Conservation (phyloP, 306 rosid genomes). For the Biancaea sappan region DNA sequence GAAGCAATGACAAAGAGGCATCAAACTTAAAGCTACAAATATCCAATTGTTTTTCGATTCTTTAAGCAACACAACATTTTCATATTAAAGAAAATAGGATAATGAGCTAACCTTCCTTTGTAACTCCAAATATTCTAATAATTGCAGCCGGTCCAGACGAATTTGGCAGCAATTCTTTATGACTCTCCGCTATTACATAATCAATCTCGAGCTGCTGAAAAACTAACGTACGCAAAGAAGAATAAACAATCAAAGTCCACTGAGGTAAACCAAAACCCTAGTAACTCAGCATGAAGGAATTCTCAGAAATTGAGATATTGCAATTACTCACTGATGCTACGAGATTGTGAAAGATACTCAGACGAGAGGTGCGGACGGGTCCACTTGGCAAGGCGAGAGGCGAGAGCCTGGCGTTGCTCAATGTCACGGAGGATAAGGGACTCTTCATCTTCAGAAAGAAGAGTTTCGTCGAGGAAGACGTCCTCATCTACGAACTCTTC, state of each 20-base stretch:
- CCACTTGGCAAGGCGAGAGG: conserved; percentile 76
- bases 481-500: conserved; percentile 95
- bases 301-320: background rate
- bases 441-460: conserved; percentile 67
- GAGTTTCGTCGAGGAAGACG: conserved; percentile 78
- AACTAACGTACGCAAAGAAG: conserved; percentile 37
- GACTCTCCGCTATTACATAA: conserved; percentile 80
- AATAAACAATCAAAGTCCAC: conserved; percentile 22
- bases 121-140: conserved; percentile 89
- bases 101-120: conserved; percentile 74
- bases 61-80: background rate
- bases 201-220: conserved; percentile 97
- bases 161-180: conserved; percentile 63
- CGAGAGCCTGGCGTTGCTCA: conserved; percentile 76
- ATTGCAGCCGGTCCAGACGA: conserved; percentile 81
- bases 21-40: background rate
- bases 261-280: conserved; percentile 44
- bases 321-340: conserved; percentile 57
- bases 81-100: background rate
- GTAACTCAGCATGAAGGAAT: background rate
- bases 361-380: conserved; percentile 70
- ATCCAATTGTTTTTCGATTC: background rate
- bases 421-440: conserved; percentile 80
- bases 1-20: background rate
- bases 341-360: conserved; percentile 57